Base-by-base conservation (phyloP, 2,329 filamentous ascomycete species). In the Aspergillus oerlinghausenensis region DNA sequence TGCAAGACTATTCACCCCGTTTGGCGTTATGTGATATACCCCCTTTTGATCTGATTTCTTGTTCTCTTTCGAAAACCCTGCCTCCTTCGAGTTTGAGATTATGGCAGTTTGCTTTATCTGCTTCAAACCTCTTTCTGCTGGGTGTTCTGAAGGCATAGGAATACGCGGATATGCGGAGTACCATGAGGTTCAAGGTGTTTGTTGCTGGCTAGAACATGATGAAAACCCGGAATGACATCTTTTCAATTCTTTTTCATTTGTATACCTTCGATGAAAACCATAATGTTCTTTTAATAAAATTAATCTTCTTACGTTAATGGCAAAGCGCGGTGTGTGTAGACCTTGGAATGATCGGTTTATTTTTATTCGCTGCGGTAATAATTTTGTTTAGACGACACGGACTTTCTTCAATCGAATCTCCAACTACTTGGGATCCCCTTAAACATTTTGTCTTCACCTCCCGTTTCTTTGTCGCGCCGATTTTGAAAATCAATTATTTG, bases 11-110 rank as follows among this genome's bases (percentile, higher is more conserved):
- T 54, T 53, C 52, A 26, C 47, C 49, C 50, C 54, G 55, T 57
- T 61, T 64, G 71, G 70, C 71, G 70, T 73, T 60, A 70, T 71
- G 70, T 70, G 71, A 73, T 73, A 73, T 73, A 73, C 71, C 71
- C 71, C 67, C 68, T 64, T 63, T 61, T 65, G 65, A 65, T 69
- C 63, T 63, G 57, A 64, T 49, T 47, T 28, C 23, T 29, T 35
- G 28, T 28, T 45, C 47, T 43, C 23, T 52, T 26, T 55, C n/a
- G 35, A 23, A 61, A 45, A 53, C 49, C 28, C 9, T 54, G 10
- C 17, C 42, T 29, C 14, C n/a, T 32, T 25, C 26, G 45, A 47
- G 47, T 9, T 10, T 23, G 43, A 23, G 2, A 23, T 14, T 14
- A 14, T 47, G 19, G 9, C 43, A 21, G 14, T 47, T 47, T 25